Evolutionary conservation across 148 eudicot genomes (phyloP).

Genomic region (Diospyros lotus): DNA sequence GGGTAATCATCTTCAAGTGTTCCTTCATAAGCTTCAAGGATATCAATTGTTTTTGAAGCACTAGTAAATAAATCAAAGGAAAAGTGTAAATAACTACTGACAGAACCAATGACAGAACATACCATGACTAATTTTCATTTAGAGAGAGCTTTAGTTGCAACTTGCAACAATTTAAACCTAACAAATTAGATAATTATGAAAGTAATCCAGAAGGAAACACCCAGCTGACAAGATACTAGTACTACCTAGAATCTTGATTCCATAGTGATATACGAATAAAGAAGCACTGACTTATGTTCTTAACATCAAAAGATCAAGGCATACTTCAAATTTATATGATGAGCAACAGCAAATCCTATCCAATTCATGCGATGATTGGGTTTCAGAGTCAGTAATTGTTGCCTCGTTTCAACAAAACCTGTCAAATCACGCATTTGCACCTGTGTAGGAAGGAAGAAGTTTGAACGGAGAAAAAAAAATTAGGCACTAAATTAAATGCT

Average conservation of each 20-base stretch:
- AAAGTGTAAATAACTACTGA: constrained; percentile 1
- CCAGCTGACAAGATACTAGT: no score
- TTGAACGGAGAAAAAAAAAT: no score
- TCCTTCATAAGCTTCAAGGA: constrained; percentile 99
- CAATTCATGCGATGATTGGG: constrained; percentile 99
- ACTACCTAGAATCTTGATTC: no score
- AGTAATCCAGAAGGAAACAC: no score
- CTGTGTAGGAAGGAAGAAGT: constrained; percentile 29
- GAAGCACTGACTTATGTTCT: no score
- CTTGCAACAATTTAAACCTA: no score
- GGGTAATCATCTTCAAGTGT: constrained; percentile 97
- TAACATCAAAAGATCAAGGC: constrained; percentile 6
- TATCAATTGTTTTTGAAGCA: constrained; percentile 89
- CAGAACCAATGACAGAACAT: no score
- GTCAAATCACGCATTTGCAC: constrained; percentile 98
- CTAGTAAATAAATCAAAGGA: constrained; percentile 31
- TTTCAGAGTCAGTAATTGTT: constrained; percentile 86
- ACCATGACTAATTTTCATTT: no score
- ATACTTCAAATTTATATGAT: constrained; percentile 84
- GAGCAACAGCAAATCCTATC: constrained; percentile 97
- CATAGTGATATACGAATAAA: no score
- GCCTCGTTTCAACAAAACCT: constrained; percentile 98
- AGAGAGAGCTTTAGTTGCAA: no score
- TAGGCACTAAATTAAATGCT: no score
- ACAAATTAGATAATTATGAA: no score